These are phyloP conservation scores for Candida labiduridarum DNA, from an alignment of 1,139 yeast genomes.

Conservation along the genomic window DNA sequence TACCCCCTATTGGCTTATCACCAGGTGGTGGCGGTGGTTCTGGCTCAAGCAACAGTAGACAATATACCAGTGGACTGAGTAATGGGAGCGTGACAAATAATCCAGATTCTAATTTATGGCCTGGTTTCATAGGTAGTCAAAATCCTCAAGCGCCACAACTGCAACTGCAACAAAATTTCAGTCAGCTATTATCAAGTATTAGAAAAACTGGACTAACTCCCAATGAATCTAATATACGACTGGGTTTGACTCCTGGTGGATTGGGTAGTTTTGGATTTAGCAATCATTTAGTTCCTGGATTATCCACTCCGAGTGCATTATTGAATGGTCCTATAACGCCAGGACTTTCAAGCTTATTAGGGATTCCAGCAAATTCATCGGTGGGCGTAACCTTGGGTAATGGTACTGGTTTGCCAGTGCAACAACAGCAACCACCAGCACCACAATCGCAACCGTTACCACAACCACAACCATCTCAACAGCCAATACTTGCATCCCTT, in stretches of 20 bases:
- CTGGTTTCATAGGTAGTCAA: slow-evolving; percentile 12
- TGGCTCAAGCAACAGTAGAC: slow-evolving; percentile 6
- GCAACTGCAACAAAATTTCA: slow-evolving; percentile 18
- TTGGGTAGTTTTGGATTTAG: slow-evolving; percentile 36
- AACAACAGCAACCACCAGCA: slow-evolving; percentile 7
- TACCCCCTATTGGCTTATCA: slow-evolving; percentile 57
- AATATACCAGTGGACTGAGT: slow-evolving; percentile 4
- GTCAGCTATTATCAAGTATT: slow-evolving; percentile 34
- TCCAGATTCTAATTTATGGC: slow-evolving; percentile 2
- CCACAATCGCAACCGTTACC: slow-evolving; percentile 11
- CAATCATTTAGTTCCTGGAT: slow-evolving; percentile 32
- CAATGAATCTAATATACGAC: slow-evolving; percentile 64
- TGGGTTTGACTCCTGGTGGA: slow-evolving; percentile 61
- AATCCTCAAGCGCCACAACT: slow-evolving; percentile 13
- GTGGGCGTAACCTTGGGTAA: slow-evolving; percentile 3
- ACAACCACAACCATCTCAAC: slow-evolving; percentile 12
- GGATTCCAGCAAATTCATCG: slow-evolving; percentile 20
- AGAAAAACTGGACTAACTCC: slow-evolving; percentile 68
- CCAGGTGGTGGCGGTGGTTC: slow-evolving; percentile 26
- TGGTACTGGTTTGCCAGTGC: not conserved
- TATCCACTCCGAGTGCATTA: slow-evolving; percentile 48
- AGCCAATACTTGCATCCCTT: slow-evolving; percentile 4
- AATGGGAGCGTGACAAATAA: not conserved
- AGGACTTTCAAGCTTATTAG: slow-evolving; percentile 45
- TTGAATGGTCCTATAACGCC: slow-evolving; percentile 51